phyloP scores from a whole-genome alignment of 2,329 filamentous ascomycete genomes.

The Huntiella savannae region DNA sequence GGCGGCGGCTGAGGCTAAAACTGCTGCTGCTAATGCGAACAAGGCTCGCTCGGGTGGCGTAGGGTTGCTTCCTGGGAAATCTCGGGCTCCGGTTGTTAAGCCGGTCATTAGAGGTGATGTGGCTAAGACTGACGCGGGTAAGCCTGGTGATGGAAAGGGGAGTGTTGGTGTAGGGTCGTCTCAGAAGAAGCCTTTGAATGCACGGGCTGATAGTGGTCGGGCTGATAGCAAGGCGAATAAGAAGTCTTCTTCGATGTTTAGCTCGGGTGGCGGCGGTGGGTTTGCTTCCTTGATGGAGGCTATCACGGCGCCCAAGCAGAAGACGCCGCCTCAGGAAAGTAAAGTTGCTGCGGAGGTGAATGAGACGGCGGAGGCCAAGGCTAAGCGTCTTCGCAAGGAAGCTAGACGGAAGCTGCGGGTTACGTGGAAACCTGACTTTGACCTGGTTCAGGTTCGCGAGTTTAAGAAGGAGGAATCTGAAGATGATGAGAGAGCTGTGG shows the following conservation, averaged over 20 bases:
- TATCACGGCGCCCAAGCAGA: slow-evolving; percentile 24
- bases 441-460: slow-evolving; percentile 45
- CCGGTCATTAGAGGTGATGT: slow-evolving; percentile 18
- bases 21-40: slow-evolving; percentile 13
- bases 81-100: slow-evolving; percentile 24
- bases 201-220: slow-evolving; percentile 15
- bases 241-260: slow-evolving; percentile 16
- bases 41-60: slow-evolving; percentile 16
- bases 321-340: slow-evolving; percentile 28
- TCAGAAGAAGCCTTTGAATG: slow-evolving; percentile 13
- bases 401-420: slow-evolving; percentile 51
- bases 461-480: slow-evolving; percentile 58
- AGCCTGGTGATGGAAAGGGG: slow-evolving; percentile 11
- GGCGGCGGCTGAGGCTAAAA: neutral
- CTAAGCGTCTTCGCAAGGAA: slow-evolving; percentile 53
- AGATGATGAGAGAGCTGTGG: slow-evolving; percentile 46
- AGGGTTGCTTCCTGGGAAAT: slow-evolving; percentile 28
- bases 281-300: slow-evolving; percentile 36
- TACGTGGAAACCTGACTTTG: slow-evolving; percentile 47
- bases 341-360: slow-evolving; percentile 29
- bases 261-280: slow-evolving; percentile 23
- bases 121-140: slow-evolving; percentile 13
- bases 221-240: slow-evolving; percentile 13
- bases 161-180: neutral
- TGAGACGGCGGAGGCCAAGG: slow-evolving; percentile 50